Percentiles rank a stretch among this genome's conserved stretches.
phyloP scores from a whole-genome alignment of 495 filamentous ascomycete species.

The Xylona heveae region DNA sequence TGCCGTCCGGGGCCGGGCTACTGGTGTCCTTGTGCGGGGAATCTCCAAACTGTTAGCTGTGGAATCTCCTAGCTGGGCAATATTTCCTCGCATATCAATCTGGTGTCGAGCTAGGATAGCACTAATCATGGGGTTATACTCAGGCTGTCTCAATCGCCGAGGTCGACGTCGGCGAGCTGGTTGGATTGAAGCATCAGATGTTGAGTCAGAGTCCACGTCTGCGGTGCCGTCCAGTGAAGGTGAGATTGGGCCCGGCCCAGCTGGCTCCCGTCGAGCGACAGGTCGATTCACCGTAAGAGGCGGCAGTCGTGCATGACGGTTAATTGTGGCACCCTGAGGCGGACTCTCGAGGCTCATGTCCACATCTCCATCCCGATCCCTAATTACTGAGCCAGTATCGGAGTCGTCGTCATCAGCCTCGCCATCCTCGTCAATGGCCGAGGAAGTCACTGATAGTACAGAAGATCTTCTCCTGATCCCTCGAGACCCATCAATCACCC shows the following conservation, averaged over 20 bases:
- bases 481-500: not conserved
- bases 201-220: constrained; percentile 4
- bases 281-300: not conserved
- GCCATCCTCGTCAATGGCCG: constrained; percentile 2
- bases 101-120: constrained; percentile 3
- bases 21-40: not conserved
- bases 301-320: not conserved
- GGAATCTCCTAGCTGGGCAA: not conserved
- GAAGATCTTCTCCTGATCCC: constrained; percentile 1
- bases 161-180: constrained; percentile 42
- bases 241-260: constrained; percentile 1
- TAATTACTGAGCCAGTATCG: constrained; percentile 1
- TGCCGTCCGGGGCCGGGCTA: not conserved
- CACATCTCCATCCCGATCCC: constrained; percentile 5
- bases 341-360: constrained; percentile 3
- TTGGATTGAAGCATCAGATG: constrained; percentile 11
- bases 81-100: not conserved
- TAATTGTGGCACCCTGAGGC: not conserved
- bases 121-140: constrained; percentile 4
- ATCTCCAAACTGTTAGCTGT: not conserved
- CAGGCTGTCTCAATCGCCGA: constrained; percentile 15
- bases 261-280: constrained; percentile 1
- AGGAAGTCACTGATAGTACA: constrained; percentile 1
- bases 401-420: constrained; percentile 5
- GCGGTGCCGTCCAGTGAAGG: constrained; percentile 3